Evolutionary conservation across 192 early-diverging fungal species (phyloP).

Genomic region (Piromyces finnis): DNA sequence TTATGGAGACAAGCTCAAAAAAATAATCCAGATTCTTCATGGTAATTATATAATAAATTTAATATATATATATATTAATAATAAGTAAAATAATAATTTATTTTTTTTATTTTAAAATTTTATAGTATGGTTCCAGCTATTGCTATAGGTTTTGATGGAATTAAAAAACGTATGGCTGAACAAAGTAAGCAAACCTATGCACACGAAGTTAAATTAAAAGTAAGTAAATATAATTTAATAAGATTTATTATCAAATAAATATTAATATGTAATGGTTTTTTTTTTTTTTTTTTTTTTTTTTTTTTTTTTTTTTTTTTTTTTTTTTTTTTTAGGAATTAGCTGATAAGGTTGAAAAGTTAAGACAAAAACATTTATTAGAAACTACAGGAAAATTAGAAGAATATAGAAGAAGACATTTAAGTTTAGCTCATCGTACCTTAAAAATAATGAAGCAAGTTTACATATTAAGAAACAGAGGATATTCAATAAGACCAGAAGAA

Average conservation of each 20-base stretch:
- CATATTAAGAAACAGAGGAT: slow-evolving; percentile 63
- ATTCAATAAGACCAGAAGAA: slow-evolving; percentile 65
- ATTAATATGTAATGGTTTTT: slow-evolving; percentile 6
- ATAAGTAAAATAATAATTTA: no score
- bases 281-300: slow-evolving; percentile 3
- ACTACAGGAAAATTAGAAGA: slow-evolving; percentile 57
- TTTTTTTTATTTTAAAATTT: not conserved
- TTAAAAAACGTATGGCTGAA: slow-evolving; percentile 64
- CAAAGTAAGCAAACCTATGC: slow-evolving; percentile 50
- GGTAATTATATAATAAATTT: slow-evolving; percentile 16
- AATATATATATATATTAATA: not conserved
- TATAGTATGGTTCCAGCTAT: slow-evolving; percentile 75
- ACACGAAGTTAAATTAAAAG: slow-evolving; percentile 52
- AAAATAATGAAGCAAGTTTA: slow-evolving; percentile 73
- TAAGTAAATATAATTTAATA: slow-evolving; percentile 4
- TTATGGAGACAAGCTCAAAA: slow-evolving; percentile 67
- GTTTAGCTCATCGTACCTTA: slow-evolving; percentile 55
- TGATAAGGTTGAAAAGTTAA: slow-evolving; percentile 30
- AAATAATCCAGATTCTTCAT: slow-evolving; percentile 75
- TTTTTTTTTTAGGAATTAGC: slow-evolving; percentile 25
- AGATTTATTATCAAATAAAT: not conserved
- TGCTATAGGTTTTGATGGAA: slow-evolving; percentile 75
- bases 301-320: not conserved
- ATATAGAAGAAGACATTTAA: slow-evolving; percentile 55
- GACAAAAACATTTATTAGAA: slow-evolving; percentile 51